Evolutionary conservation across 805 yeast genomes (phyloP).

Genomic region (Candida montana): DNA sequence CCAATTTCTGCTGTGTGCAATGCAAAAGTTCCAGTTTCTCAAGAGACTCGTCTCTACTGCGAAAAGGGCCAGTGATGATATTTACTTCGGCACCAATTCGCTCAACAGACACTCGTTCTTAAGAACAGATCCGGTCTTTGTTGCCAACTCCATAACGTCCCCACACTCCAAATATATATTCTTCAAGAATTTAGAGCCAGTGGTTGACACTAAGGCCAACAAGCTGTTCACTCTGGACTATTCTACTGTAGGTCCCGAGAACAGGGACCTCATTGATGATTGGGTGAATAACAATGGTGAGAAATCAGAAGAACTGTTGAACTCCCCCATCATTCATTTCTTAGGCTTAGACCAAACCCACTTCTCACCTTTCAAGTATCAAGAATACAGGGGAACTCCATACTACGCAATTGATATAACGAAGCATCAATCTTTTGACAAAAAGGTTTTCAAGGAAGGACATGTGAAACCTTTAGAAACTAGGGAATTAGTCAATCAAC

Average conservation of each 20-base stretch:
- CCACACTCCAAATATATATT: slow-evolving; percentile 40
- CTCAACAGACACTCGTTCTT: slow-evolving; percentile 55
- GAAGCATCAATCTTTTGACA: slow-evolving; percentile 16
- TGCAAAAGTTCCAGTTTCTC: background rate
- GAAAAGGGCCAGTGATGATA: slow-evolving; percentile 4
- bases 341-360: slow-evolving; percentile 37
- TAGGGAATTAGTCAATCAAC: slow-evolving; percentile 21
- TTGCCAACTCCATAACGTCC: slow-evolving; percentile 37
- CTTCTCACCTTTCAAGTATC: slow-evolving; percentile 36
- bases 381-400: slow-evolving; percentile 56
- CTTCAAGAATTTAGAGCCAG: slow-evolving; percentile 28
- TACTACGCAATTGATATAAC: slow-evolving; percentile 58
- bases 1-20: too few species aligned
- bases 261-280: slow-evolving; percentile 15
- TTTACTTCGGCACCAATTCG: slow-evolving; percentile 44
- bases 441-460: slow-evolving; percentile 3
- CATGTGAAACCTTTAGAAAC: slow-evolving; percentile 10
- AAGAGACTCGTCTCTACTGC: background rate
- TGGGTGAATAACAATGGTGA: slow-evolving; percentile 20
- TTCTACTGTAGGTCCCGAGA: slow-evolving; percentile 11
- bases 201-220: slow-evolving; percentile 13
- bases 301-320: slow-evolving; percentile 4
- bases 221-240: slow-evolving; percentile 12
- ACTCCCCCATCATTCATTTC: slow-evolving; percentile 27
- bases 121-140: slow-evolving; percentile 44